phyloP scores from a whole-genome alignment of 1,284 basidiomycete genomes.

The Trichosporon sp. region DNA sequence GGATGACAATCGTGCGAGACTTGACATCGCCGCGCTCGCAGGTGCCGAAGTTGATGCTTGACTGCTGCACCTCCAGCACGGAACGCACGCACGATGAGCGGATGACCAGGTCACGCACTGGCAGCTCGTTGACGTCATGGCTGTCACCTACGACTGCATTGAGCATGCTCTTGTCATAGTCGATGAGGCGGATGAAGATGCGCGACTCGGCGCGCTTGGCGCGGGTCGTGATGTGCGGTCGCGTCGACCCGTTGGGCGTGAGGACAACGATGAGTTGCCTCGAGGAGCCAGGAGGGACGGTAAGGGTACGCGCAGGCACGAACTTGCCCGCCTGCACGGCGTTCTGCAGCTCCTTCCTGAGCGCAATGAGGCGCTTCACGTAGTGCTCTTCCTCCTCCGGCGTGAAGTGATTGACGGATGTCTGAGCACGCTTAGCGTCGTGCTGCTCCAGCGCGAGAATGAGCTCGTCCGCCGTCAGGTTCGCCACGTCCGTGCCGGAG shows the following conservation, averaged over 20 bases:
- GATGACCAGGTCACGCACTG: constrained; percentile 52
- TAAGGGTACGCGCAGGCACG: constrained; percentile 43
- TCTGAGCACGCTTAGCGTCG: constrained; percentile 40
- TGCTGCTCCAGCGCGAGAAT: constrained; percentile 49
- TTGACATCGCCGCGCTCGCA: constrained; percentile 52
- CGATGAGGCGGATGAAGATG: constrained; percentile 50
- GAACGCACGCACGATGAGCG: constrained; percentile 49
- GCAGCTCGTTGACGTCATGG: constrained; percentile 46
- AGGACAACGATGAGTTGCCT: constrained; percentile 50
- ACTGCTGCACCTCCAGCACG: constrained; percentile 52
- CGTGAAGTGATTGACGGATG: constrained; percentile 42
- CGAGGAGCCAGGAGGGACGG: constrained; percentile 40
- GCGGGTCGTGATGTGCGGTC: constrained; percentile 49
- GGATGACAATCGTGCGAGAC: constrained; percentile 51
- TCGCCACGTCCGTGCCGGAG: constrained; percentile 32
- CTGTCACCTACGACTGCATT: constrained; percentile 6
- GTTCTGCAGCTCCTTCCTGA: constrained; percentile 48
- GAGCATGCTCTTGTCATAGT: constrained; percentile 46
- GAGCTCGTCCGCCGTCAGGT: constrained; percentile 49
- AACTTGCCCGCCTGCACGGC: constrained; percentile 45
- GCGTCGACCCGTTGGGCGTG: constrained; percentile 50
- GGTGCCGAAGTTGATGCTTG: constrained; percentile 53
- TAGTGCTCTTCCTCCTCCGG: constrained; percentile 51
- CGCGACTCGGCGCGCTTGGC: constrained; percentile 52
- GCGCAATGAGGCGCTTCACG: constrained; percentile 48